phyloP scores from a whole-genome alignment of 2,329 filamentous ascomycete genomes.

The Nigrospora oryzae region DNA sequence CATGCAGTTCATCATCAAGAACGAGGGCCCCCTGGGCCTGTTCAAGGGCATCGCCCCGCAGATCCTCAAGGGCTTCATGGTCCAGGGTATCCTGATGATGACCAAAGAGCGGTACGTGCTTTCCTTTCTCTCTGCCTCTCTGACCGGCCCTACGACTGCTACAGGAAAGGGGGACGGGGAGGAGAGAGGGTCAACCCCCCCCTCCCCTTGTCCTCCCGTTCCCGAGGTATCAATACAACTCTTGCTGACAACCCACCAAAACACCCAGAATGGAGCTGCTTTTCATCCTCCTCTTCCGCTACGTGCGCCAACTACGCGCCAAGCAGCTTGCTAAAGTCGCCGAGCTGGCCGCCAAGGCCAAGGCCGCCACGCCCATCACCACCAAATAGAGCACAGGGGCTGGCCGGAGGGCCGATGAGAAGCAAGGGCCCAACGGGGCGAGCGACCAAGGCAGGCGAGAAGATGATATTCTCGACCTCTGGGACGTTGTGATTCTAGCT shows the following conservation, averaged over 20 bases:
- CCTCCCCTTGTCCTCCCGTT: too few species aligned
- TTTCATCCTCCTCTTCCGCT: constrained; percentile 80
- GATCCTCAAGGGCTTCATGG: constrained; percentile 82
- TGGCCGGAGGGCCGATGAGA: too few species aligned
- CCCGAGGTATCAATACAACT: not conserved
- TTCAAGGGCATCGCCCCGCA: constrained; percentile 98
- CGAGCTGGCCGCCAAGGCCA: constrained; percentile 55
- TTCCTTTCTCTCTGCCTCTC: too few species aligned
- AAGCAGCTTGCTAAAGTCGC: constrained; percentile 62
- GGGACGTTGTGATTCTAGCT: too few species aligned
- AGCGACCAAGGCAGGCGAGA: too few species aligned
- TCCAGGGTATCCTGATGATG: constrained; percentile 98
- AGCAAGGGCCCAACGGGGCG: too few species aligned
- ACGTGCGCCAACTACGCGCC: constrained; percentile 62
- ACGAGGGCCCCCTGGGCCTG: constrained; percentile 74
- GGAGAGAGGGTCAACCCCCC: not conserved
- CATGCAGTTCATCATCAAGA: constrained; percentile 85
- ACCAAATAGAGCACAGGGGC: constrained; percentile 24
- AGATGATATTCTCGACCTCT: too few species aligned
- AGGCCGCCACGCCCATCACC: constrained; percentile 22
- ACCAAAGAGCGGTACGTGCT: constrained; percentile 77
- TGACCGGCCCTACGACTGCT: too few species aligned
- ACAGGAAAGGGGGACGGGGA: too few species aligned
- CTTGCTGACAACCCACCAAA: not conserved
- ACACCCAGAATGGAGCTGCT: constrained; percentile 72